These are phyloP conservation scores for Kurtzmaniella cleridarum DNA, from an alignment of 805 yeast genomes.

Conservation along the genomic window DNA sequence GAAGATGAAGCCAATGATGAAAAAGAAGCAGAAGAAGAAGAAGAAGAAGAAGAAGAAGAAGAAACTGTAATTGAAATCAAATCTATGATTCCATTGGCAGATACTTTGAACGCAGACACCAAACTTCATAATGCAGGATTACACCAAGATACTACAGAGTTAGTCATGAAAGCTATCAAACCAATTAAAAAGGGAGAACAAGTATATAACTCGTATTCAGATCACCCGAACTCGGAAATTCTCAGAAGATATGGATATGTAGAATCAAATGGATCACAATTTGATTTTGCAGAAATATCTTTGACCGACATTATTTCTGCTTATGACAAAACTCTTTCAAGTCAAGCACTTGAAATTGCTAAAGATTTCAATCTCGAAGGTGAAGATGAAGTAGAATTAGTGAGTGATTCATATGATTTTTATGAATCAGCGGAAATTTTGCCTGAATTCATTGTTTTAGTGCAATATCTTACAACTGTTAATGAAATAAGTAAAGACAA, in stretches of 20 bases:
- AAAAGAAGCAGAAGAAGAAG: conserved; percentile 21
- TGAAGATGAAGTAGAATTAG: conserved; percentile 36
- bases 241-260: conserved; percentile 89
- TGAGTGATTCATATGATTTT: conserved; percentile 58
- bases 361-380: conserved; percentile 29
- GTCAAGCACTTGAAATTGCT: conserved; percentile 13
- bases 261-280: conserved; percentile 63
- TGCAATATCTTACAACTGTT: conserved; percentile 45
- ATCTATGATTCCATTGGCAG: conserved; percentile 93
- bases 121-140: conserved; percentile 69
- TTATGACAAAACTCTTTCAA: conserved; percentile 15
- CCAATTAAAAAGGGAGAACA: conserved; percentile 64
- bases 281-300: conserved; percentile 77
- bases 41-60: conserved; percentile 17
- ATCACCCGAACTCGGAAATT: conserved; percentile 86
- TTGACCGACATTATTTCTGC: conserved; percentile 35
- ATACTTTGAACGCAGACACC: conserved; percentile 83
- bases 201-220: conserved; percentile 84
- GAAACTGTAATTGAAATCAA: conserved; percentile 34
- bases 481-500: conserved; percentile 15
- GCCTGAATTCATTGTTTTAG: conserved; percentile 51
- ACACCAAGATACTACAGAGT: conserved; percentile 39
- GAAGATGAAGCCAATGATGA: conserved; percentile 33
- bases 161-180: conserved; percentile 70
- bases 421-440: conserved; percentile 51